Base-by-base conservation (phyloP, 2,329 filamentous ascomycete genomes). In the Phaeophleospora eucalypticola region DNA sequence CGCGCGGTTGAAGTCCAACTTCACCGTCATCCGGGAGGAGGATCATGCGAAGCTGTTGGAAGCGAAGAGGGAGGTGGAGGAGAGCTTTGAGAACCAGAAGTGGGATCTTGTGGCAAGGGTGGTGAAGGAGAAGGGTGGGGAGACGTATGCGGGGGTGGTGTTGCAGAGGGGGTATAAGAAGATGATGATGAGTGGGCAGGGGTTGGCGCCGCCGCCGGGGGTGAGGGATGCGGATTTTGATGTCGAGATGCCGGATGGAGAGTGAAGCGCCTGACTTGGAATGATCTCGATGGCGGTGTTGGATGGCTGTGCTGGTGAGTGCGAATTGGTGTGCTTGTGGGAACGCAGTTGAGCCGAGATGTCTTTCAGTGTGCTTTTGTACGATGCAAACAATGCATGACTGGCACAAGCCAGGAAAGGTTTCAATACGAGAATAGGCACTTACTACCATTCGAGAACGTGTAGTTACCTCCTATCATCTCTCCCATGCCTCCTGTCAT, bases 91-190 rank as follows among this genome's bases (percentile, higher is more conserved):
- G 41, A 49, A 44, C 18, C 62, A 66, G 33, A 71, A 71, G 46
- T 73, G 70, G 70, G 48, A 52, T 7, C 51, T 62, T 29, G 66
- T 73, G 29, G 58, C 66, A 0, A 57, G 65, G 10, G 49, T 55
- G 6, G 58, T 72, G 43, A 57, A 57, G 17, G 49, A 54, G 6
- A 57, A 57, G 18, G 61, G 63, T 3, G 67, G 67, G 1, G 54
- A 53, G 12, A 58, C 57, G 19, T 71, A 71, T 44, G 56, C 67
- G 29, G 45, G 55, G 7, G 51, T 61, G 15, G 58, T 62, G 6
- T 48, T 72, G 18, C 62, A 66, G 58, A 65, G 69, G 51, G 66
- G 68, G 53, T 69, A 66, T 52, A 70, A 69, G 61, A 67, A 70
- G 52, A 41, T 71, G 32, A 63, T 60, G 54, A 58, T 64, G 48